Evolutionary conservation across 179 eudicot genomes (phyloP).

Genomic region (Silene noctiflora): DNA sequence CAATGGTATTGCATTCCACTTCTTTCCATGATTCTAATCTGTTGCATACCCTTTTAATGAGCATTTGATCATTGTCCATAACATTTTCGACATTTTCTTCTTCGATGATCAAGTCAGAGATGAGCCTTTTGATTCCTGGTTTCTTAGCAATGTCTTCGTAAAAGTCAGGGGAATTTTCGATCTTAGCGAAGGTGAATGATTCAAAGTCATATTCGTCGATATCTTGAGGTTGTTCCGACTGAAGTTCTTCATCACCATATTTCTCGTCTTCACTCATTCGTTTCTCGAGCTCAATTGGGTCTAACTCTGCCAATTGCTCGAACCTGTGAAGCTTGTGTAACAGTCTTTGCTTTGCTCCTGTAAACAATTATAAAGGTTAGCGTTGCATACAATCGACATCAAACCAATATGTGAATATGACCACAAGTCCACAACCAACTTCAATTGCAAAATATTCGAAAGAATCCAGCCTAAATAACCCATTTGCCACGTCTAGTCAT

Average conservation of each 20-base stretch:
- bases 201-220: conserved; percentile 16
- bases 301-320: conserved; percentile 70
- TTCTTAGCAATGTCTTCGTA: conserved; percentile 29
- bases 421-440: too few relatives aligned
- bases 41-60: conserved; percentile 42
- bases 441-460: too few relatives aligned
- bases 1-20: conserved; percentile 64
- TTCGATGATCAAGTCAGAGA: conserved; percentile 52
- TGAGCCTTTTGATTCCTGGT: conserved; percentile 55
- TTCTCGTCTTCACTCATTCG: conserved; percentile 47
- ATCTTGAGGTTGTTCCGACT: conserved; percentile 15
- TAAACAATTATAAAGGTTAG: not conserved
- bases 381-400: too few relatives aligned
- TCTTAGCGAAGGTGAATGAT: conserved; percentile 16
- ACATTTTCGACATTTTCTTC: conserved; percentile 33
- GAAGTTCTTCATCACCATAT: conserved; percentile 19
- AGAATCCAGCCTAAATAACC: too few relatives aligned
- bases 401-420: too few relatives aligned
- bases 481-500: too few relatives aligned
- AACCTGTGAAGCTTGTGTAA: conserved; percentile 66
- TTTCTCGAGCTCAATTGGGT: conserved; percentile 73
- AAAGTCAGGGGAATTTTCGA: conserved; percentile 23
- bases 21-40: conserved; percentile 64
- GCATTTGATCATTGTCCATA: conserved; percentile 21
- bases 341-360: conserved; percentile 71